phyloP scores from a whole-genome alignment of 768 basidiomycete genomes.

The Podaxis rugospora region DNA sequence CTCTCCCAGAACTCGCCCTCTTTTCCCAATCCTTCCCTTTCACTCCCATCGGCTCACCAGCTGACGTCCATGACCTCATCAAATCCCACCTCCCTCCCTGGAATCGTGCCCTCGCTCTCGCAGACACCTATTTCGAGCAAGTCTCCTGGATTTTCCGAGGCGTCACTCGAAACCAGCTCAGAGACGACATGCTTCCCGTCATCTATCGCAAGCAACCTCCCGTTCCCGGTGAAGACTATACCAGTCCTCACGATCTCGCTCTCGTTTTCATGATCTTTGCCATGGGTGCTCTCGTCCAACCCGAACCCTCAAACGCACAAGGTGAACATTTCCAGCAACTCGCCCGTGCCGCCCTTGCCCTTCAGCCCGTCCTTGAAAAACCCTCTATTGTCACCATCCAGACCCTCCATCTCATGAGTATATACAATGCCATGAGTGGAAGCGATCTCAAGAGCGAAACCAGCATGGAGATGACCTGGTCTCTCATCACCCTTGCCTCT shows the following conservation, averaged over 20 bases:
- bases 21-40: constrained; percentile 65
- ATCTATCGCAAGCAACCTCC: constrained; percentile 52
- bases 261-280: constrained; percentile 55
- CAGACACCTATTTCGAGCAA: constrained; percentile 62
- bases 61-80: constrained; percentile 45
- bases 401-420: constrained; percentile 60
- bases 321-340: constrained; percentile 68
- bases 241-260: constrained; percentile 46
- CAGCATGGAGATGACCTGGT: constrained; percentile 73
- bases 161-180: constrained; percentile 56
- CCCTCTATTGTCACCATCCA: constrained; percentile 71
- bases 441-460: constrained; percentile 57
- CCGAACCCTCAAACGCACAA: constrained; percentile 24
- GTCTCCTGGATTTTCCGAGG: constrained; percentile 60
- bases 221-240: constrained; percentile 33
- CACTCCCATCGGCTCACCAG: constrained; percentile 49
- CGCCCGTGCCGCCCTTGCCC: constrained; percentile 56
- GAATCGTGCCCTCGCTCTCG: constrained; percentile 48
- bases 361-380: constrained; percentile 68
- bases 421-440: constrained; percentile 68
- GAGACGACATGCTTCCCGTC: constrained; percentile 59
- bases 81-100: constrained; percentile 50
- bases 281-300: constrained; percentile 44
- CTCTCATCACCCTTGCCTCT: constrained; percentile 56
- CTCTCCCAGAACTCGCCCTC: constrained; percentile 29